Percentiles rank a stretch among this genome's conserved stretches.
These are phyloP conservation scores for Cladobotryum mycophilum DNA, from an alignment of 2,329 filamentous ascomycete genomes.

Conservation along the genomic window DNA sequence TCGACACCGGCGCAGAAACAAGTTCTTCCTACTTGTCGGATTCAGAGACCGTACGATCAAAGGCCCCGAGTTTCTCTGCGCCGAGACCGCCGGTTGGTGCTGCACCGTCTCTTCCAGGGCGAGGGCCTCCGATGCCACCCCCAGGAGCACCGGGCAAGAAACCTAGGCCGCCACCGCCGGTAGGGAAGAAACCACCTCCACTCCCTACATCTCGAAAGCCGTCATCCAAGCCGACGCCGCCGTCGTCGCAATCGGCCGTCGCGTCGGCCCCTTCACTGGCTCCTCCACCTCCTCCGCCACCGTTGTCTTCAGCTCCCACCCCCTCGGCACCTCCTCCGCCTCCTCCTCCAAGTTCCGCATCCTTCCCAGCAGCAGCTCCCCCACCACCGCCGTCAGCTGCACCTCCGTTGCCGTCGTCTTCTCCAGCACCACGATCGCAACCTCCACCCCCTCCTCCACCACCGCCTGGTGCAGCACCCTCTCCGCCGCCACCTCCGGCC, in stretches of 20 bases:
- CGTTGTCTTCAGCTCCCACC: conserved; percentile 34
- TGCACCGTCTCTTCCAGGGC: conserved; percentile 53
- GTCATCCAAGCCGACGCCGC: conserved; percentile 31
- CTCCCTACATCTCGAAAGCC: conserved; percentile 56
- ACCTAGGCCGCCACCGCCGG: conserved; percentile 62
- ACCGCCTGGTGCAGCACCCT: conserved; percentile 31
- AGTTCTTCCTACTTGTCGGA: conserved; percentile 76
- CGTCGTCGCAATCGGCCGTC: conserved; percentile 20
- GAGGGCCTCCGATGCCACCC: conserved; percentile 33
- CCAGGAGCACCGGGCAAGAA: conserved; percentile 46
- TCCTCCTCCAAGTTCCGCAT: conserved; percentile 37
- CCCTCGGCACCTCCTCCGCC: conserved; percentile 36
- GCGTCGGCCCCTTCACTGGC: conserved; percentile 26
- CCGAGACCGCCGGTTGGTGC: conserved; percentile 55
- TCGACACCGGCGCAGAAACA: conserved; percentile 56
- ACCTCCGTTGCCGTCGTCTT: conserved; percentile 27
- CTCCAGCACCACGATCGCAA: conserved; percentile 14
- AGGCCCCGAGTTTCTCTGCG: conserved; percentile 45
- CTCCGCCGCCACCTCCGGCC: conserved; percentile 23
- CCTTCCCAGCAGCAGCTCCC: conserved; percentile 37
- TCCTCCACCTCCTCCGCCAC: conserved; percentile 29
- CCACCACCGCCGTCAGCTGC: conserved; percentile 32
- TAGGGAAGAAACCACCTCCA: conserved; percentile 69
- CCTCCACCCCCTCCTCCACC: conserved; percentile 18
- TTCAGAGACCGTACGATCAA: conserved; percentile 43